Base-by-base conservation (phyloP, 768 basidiomycete genomes). In the Amanita inopinata region DNA sequence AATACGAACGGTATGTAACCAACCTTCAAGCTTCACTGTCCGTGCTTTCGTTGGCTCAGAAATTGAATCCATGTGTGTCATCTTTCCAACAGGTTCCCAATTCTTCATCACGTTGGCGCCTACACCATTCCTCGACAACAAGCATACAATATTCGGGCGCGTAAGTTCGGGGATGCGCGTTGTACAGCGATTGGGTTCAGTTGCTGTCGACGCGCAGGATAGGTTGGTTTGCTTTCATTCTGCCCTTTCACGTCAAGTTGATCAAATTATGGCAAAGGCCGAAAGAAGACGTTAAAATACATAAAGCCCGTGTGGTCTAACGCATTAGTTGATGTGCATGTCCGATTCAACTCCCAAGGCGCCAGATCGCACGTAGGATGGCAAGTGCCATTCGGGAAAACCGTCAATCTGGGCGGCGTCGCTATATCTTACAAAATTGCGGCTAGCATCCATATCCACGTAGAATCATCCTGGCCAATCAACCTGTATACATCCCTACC, bases 81-180 rank as follows among this genome's bases (percentile, higher is more conserved):
- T 55, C 47, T 54, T 55, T 58, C 37, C 15, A 40, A 53, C 52
- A 88, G 92, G 92, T 15, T 94, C 90, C 12, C 94, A 97, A 59
- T 97, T 97, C 66, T 96, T 97, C 63, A 72, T 97, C 51, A 84
- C 86, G 0, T 73, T 91, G 17, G 73, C 72, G 1, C 87, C 86
- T 19, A 90, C 89, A 18, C 88, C 88, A 1, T 91, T 71, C 57
- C 66, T 91, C 28, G 88, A 91, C 53, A 80, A 73, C 53, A 88
- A 87, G 53, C 86, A 90, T 57, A 88, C 85, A 5, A 88, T 89
- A 49, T 90, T 90, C 56, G 96, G 96, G 0, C 79, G 96, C 5
- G 90, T 99, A 5, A 78, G 74, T 54, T 70, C 77, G 14, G 96
- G 94, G 0, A 97, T 98, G 83, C 73, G 85, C 25, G 92, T 97